phyloP scores from a whole-genome alignment of 2,329 filamentous ascomycete species.

The Penicillium sp. region DNA sequence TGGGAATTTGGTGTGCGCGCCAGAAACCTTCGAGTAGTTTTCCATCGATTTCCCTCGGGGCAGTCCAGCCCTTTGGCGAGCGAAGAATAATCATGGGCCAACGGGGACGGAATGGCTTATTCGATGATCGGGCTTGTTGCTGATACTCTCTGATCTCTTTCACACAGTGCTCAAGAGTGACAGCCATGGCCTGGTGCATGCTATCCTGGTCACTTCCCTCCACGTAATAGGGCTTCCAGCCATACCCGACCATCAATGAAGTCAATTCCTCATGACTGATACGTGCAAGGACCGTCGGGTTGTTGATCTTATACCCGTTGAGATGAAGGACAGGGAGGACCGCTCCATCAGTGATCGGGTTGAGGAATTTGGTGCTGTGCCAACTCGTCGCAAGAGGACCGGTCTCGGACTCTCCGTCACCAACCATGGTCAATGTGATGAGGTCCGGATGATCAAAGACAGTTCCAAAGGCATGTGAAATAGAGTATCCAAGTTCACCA shows the following conservation, averaged over 20 bases:
- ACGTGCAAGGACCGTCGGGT: constrained; percentile 71
- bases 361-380: constrained; percentile 82
- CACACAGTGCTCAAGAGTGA: constrained; percentile 71
- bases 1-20: constrained; percentile 75
- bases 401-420: constrained; percentile 79
- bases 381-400: constrained; percentile 76
- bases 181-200: constrained; percentile 82
- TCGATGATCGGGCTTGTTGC: constrained; percentile 69
- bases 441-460: constrained; percentile 75
- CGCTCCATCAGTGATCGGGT: constrained; percentile 74
- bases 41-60: constrained; percentile 68
- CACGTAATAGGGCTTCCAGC: constrained; percentile 78
- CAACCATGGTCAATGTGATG: constrained; percentile 75
- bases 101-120: constrained; percentile 67
- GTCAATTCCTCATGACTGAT: constrained; percentile 73
- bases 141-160: constrained; percentile 68
- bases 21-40: constrained; percentile 76
- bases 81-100: constrained; percentile 81
- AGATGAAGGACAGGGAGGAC: constrained; percentile 76
- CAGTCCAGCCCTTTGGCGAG: constrained; percentile 79
- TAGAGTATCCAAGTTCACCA: constrained; percentile 77
- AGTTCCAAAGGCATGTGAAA: constrained; percentile 75
- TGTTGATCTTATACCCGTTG: constrained; percentile 85
- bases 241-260: constrained; percentile 70
- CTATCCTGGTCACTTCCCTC: constrained; percentile 70